Base-by-base conservation (phyloP, 495 filamentous ascomycete genomes). In the Hypomontagnella monticulosa region DNA sequence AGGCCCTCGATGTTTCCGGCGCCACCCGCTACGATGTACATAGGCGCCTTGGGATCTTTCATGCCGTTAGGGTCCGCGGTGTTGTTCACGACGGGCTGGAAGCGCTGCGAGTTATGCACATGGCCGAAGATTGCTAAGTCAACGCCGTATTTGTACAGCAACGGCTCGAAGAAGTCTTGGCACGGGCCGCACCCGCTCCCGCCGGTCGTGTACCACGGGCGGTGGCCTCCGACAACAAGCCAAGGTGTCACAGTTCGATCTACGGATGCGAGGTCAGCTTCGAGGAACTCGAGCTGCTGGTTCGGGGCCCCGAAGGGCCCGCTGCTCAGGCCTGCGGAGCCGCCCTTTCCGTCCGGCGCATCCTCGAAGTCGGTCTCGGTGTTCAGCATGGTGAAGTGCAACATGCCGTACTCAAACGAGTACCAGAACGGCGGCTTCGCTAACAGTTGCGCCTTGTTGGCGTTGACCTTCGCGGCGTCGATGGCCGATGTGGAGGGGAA, bases 381-480 rank as follows among this genome's bases (percentile, higher is more conserved):
- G 76, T 87, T 74, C 70, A 86, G 79, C 82, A 84, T 83, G 36
- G 79, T 73, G 49, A 84, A 70, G 73, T 88, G 85, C 4, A 77
- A 78, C 79, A 85, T 83, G 63, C 85, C 85, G 74, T 87, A 85
- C 47, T 88, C 84, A 71, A 88, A 88, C 0, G 84, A 86, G 72
- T 85, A 88, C 85, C 85, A 88, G 75, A 88, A 88, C 0, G 85
- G 85, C 1, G 86, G 85, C 27, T 84, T 81, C 3, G 85, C 75
- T 3, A 86, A 78, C 20, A 58, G 40, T 4, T 74, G 67, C 2
- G 86, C 86, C 61, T 79, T 75, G 44, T 76, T 75, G 12, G 84
- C 84, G 34, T 77, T 73, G 12, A 76, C 53, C 20, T 76, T 76
- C 0, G 84, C 84, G 1, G 76, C 76, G 11, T 67, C 63, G 51